These are phyloP conservation scores for Lepiota venenata DNA, from an alignment of 768 basidiomycete genomes.

Conservation along the genomic window DNA sequence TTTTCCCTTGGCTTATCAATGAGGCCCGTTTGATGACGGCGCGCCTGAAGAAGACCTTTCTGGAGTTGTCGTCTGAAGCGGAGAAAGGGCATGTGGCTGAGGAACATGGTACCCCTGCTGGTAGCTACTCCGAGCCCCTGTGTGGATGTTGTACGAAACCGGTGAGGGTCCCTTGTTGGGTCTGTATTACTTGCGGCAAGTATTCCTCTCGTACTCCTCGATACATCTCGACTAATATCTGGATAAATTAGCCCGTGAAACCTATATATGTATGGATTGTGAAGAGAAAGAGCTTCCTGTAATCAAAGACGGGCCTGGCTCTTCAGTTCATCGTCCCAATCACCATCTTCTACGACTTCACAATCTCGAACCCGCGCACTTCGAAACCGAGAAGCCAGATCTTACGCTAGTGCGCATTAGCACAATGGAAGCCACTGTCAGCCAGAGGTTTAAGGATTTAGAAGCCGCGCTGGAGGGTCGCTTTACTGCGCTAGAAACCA, in stretches of 20 bases:
- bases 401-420: background rate
- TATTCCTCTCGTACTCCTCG: background rate
- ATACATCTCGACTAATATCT: background rate
- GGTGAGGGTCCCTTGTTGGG: slow-evolving; percentile 6
- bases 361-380: background rate
- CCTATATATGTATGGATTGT: slow-evolving; percentile 4
- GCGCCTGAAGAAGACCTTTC: slow-evolving; percentile 4
- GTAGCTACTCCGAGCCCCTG: background rate
- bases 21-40: background rate
- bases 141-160: slow-evolving; percentile 10
- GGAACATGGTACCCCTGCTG: background rate
- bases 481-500: background rate
- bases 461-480: background rate
- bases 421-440: background rate
- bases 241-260: background rate
- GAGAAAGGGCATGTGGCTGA: background rate
- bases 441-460: background rate
- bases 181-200: slow-evolving; percentile 13
- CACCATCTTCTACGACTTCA: slow-evolving; percentile 6
- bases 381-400: background rate
- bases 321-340: background rate
- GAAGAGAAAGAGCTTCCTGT: background rate
- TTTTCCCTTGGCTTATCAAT: background rate
- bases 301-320: background rate
- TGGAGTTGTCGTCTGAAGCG: background rate